These are phyloP conservation scores for Aspergillus candidus DNA, from an alignment of 2,329 filamentous ascomycete species.

Conservation along the genomic window DNA sequence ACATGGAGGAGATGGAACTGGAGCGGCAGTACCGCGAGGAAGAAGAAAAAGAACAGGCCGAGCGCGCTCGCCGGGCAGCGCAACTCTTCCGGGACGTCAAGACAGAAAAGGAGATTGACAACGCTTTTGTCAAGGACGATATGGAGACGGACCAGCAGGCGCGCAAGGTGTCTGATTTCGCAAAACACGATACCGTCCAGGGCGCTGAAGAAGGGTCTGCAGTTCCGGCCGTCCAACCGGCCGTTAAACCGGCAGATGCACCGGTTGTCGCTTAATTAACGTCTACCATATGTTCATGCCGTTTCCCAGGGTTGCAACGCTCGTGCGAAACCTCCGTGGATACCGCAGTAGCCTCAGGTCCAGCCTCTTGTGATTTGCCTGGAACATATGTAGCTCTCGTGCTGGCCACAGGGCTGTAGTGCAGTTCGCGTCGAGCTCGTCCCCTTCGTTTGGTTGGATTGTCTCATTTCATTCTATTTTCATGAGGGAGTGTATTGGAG, in stretches of 20 bases:
- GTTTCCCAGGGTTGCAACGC: no score
- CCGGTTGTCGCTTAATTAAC: conserved; percentile 2
- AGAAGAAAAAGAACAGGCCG: conserved; percentile 68
- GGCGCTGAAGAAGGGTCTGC: conserved; percentile 19
- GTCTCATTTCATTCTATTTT: conserved; percentile 5
- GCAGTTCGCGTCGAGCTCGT: no score
- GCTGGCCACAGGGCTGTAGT: conserved; percentile 15
- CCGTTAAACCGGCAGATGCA: conserved; percentile 9
- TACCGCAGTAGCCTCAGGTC: no score
- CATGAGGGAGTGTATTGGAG: conserved; percentile 5
- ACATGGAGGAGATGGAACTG: conserved; percentile 98
- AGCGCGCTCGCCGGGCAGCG: conserved; percentile 70
- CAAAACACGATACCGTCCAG: conserved; percentile 12
- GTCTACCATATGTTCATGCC: not conserved
- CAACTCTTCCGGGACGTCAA: conserved; percentile 71
- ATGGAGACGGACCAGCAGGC: conserved; percentile 52
- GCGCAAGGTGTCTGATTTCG: conserved; percentile 4
- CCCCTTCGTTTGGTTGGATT: not conserved
- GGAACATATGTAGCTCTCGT: conserved; percentile 3
- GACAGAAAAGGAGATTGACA: conserved; percentile 85
- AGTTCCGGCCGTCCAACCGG: conserved; percentile 9
- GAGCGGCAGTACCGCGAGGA: conserved; percentile 74
- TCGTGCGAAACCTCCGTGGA: no score
- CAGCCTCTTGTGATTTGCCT: no score
- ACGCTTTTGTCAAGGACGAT: conserved; percentile 67